A percentile compares a stretch with the other conserved stretches of the same genome.
These are phyloP conservation scores for Hortaea werneckii DNA, from an alignment of 2,329 filamentous ascomycete genomes.

Conservation along the genomic window DNA sequence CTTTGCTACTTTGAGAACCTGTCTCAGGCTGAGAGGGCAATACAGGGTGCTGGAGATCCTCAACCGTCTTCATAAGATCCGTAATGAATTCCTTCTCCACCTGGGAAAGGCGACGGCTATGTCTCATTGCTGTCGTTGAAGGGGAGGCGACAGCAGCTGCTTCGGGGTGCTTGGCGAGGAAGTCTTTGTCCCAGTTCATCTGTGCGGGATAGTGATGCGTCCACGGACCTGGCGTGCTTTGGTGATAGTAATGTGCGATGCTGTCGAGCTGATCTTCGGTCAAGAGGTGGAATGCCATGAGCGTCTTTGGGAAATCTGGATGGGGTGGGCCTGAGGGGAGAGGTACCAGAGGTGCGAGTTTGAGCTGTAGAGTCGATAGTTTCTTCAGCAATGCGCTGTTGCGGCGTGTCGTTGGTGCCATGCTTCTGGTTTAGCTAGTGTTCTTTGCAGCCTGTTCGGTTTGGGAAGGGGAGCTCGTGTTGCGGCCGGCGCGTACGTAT, in stretches of 20 bases:
- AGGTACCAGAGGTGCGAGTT: constrained; percentile 54
- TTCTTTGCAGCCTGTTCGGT: not conserved
- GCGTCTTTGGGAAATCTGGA: constrained; percentile 52
- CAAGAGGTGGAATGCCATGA: constrained; percentile 64
- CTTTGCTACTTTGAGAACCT: not conserved
- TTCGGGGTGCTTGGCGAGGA: constrained; percentile 21
- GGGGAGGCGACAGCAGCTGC: constrained; percentile 1
- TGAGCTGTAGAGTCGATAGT: constrained; percentile 54
- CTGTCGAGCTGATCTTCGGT: constrained; percentile 60
- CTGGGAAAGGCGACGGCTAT: constrained; percentile 9
- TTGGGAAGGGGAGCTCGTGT: too few species aligned
- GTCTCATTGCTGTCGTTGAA: constrained; percentile 4
- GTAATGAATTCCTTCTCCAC: constrained; percentile 15
- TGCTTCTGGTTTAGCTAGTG: constrained; percentile 1
- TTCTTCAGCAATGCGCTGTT: constrained; percentile 45
- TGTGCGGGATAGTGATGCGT: constrained; percentile 55
- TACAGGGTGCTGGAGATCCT: constrained; percentile 28
- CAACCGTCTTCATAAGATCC: constrained; percentile 21
- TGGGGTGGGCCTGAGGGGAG: constrained; percentile 51
- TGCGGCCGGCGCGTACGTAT: not conserved
- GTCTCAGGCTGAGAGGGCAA: constrained; percentile 2
- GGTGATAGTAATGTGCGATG: constrained; percentile 64
- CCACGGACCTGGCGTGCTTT: constrained; percentile 49
- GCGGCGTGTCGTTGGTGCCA: constrained; percentile 23
- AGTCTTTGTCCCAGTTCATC: constrained; percentile 49